Base-by-base conservation (phyloP, 169 alveolate genomes). In the Plasmodium yoelii region DNA sequence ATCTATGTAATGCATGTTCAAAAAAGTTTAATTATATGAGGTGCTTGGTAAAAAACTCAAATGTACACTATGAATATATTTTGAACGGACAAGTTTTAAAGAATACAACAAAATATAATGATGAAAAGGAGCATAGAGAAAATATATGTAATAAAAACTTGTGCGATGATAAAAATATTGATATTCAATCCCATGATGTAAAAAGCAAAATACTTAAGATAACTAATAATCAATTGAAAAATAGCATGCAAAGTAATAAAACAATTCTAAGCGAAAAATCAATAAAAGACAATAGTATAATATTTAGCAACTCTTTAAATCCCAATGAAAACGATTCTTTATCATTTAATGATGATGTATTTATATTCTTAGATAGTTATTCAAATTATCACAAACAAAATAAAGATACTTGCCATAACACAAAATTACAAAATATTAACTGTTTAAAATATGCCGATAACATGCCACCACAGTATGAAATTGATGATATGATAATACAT, bases 301-400 rank as follows among this genome's bases (percentile, higher is more conserved):
- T 75, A 75, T 75, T 75, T 75, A 75, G 88, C 68, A 75, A 75
- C 73, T 63, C 88, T 61, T 63, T 75, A 75, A 75, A 64, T 64
- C 44, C 39, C 12, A 57, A 74, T 49, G 65, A 75, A 63, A 63
- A 44, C 63, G 64, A 28, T 18, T 19, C 44, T 19, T 75, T 75
- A 67, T 75, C 88, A 75, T 75, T 75, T 61, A 61, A 75, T 75
- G 88, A 75, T 75, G 88, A 75, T 68, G 88, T 75, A 34, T 75
- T 61, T 61, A 75, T 75, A 47, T 75, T 75, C 44, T 19, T 75
- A 63, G 88, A 75, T 55, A 28, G 64, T 47, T 75, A 75, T 75
- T 56, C 88, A 18, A 68, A 57, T 63, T 13, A 53, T 75, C n/a
- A 75, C 47, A 34, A 44, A 60, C 34, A 55, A 19, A 69, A 63